Conservation (phyloP, 306 rosid genomes). For the Castanea sativa region DNA sequence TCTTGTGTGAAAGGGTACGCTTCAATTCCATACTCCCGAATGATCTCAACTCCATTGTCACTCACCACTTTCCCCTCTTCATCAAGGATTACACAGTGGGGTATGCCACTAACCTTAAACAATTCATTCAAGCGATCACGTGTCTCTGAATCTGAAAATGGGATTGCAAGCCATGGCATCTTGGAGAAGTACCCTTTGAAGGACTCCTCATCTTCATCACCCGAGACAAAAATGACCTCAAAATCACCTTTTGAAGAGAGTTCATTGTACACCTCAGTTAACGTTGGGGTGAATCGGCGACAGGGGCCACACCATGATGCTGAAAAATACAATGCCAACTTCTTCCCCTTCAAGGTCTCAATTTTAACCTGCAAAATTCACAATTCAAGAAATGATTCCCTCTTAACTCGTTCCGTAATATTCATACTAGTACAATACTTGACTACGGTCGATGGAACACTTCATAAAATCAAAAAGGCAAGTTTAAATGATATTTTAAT, state of each 20-base stretch:
- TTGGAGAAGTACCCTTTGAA: constrained; percentile 42
- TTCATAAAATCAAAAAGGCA: neutral
- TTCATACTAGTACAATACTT: neutral
- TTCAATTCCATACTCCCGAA: constrained; percentile 40
- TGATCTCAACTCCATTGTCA: constrained; percentile 18
- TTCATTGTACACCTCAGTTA: constrained; percentile 34
- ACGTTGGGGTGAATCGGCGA: constrained; percentile 43
- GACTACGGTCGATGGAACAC: neutral
- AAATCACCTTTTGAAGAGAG: constrained; percentile 32
- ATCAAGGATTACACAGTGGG: constrained; percentile 39
- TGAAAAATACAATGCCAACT: constrained; percentile 47
- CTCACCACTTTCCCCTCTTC: constrained; percentile 31
- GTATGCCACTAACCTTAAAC: constrained; percentile 49
- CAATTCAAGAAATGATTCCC: constrained; percentile 8
- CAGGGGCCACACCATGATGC: constrained; percentile 58
- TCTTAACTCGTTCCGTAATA: neutral
- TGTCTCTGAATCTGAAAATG: constrained; percentile 27
- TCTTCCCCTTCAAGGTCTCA: constrained; percentile 29
- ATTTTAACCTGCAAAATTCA: constrained; percentile 43
- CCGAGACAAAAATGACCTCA: constrained; percentile 48
- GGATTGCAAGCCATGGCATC: constrained; percentile 62
- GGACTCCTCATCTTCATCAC: constrained; percentile 41
- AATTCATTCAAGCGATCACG: constrained; percentile 30
- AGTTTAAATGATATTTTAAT: no score
- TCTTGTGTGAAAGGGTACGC: constrained; percentile 41